Evolutionary conservation across 2,329 filamentous ascomycete species (phyloP).

Genomic region (Escovopsis sp.): DNA sequence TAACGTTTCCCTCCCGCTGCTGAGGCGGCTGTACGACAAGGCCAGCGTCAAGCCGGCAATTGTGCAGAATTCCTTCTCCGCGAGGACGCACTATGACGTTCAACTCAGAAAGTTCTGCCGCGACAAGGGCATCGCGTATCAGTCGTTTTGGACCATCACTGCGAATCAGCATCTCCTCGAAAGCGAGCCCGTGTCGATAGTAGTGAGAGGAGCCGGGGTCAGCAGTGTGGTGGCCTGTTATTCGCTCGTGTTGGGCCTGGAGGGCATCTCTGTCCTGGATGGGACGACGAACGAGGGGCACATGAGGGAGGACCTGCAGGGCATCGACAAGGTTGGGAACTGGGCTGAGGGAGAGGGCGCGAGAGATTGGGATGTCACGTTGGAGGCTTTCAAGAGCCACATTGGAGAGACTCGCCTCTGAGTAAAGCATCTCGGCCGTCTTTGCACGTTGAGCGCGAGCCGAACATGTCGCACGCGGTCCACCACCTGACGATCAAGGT

Average conservation of each 20-base stretch:
- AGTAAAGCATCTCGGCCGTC: neutral
- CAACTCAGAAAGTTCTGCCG: slow-evolving; percentile 38
- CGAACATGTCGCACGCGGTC: no score
- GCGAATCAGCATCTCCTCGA: slow-evolving; percentile 27
- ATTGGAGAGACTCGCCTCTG: slow-evolving; percentile 12
- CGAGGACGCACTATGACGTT: slow-evolving; percentile 42
- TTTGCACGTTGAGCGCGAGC: no score
- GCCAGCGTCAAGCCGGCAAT: slow-evolving; percentile 34
- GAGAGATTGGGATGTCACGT: slow-evolving; percentile 32
- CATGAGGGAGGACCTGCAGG: slow-evolving; percentile 35
- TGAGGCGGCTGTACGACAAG: slow-evolving; percentile 36
- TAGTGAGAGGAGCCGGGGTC: slow-evolving; percentile 30
- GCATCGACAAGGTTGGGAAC: slow-evolving; percentile 22
- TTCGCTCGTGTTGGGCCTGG: slow-evolving; percentile 32
- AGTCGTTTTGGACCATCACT: slow-evolving; percentile 40
- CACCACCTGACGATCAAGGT: no score
- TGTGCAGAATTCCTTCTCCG: slow-evolving; percentile 64
- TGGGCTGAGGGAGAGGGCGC: slow-evolving; percentile 30
- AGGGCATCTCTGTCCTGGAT: slow-evolving; percentile 27
- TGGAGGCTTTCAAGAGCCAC: slow-evolving; percentile 31
- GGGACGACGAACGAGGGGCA: slow-evolving; percentile 30
- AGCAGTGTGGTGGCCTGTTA: slow-evolving; percentile 29
- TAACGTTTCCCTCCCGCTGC: slow-evolving; percentile 47
- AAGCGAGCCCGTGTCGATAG: slow-evolving; percentile 28
- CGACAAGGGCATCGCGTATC: slow-evolving; percentile 28